Conservation (phyloP, 805 yeast species). For the Metschnikowia proteae region DNA sequence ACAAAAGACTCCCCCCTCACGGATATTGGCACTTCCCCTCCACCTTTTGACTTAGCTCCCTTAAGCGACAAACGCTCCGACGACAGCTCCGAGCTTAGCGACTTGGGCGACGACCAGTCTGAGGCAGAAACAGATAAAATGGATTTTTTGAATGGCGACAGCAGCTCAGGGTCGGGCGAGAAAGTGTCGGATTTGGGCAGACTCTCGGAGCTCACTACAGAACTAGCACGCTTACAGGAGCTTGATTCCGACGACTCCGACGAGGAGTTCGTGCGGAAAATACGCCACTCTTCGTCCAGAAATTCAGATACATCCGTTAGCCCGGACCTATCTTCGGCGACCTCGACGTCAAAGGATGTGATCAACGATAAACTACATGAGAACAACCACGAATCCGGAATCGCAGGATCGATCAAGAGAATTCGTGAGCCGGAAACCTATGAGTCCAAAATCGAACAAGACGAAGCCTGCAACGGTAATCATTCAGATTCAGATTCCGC, state of each 20-base stretch:
- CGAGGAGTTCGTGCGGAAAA: constrained; percentile 6
- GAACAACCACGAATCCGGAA: constrained; percentile 2
- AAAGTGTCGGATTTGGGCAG: constrained; percentile 34
- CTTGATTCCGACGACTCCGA: constrained; percentile 34
- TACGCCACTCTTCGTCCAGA: constrained; percentile 3
- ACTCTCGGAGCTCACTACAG: constrained; percentile 38
- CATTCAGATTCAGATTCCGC: not conserved
- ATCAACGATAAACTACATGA: not conserved
- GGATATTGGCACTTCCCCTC: constrained; percentile 41
- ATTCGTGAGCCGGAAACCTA: constrained; percentile 3
- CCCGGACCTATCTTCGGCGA: constrained; percentile 3
- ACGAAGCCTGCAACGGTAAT: not conserved
- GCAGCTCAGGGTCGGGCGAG: constrained; percentile 18
- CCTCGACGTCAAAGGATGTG: constrained; percentile 1
- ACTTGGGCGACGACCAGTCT: constrained; percentile 58
- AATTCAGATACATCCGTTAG: constrained; percentile 2
- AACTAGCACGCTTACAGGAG: constrained; percentile 37
- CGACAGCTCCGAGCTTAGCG: constrained; percentile 45
- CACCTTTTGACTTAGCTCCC: constrained; percentile 29
- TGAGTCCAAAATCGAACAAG: constrained; percentile 2
- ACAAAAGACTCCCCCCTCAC: constrained; percentile 39
- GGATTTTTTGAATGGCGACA: constrained; percentile 48
- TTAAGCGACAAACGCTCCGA: constrained; percentile 9
- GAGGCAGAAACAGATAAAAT: constrained; percentile 92
- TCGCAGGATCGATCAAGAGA: constrained; percentile 6